Conservation (phyloP, 495 filamentous ascomycete genomes). For the Corynascus novoguineensis region DNA sequence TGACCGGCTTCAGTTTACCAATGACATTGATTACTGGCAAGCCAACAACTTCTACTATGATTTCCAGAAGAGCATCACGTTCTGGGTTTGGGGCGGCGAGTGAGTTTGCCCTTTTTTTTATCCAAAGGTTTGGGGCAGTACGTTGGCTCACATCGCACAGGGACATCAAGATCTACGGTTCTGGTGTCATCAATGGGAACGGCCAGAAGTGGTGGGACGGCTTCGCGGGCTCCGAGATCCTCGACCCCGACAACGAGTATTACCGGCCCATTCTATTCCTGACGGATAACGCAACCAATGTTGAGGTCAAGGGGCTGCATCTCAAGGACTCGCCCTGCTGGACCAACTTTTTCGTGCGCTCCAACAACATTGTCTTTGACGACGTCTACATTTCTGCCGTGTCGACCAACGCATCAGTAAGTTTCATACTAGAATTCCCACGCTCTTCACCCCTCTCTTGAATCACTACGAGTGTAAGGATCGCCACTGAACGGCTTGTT, state of each 20-base stretch:
- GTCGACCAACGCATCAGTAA: constrained; percentile 45
- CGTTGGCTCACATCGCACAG: background rate
- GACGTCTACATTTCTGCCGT: constrained; percentile 50
- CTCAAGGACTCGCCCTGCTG: constrained; percentile 55
- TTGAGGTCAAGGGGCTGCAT: constrained; percentile 51
- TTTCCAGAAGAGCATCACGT: constrained; percentile 57
- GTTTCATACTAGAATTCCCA: background rate
- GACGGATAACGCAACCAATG: constrained; percentile 51
- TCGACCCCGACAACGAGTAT: constrained; percentile 49
- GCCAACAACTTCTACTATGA: constrained; percentile 50
- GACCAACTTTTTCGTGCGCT: constrained; percentile 52
- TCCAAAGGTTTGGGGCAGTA: background rate
- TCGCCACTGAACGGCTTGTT: no score
- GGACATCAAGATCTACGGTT: constrained; percentile 52
- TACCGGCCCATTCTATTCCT: constrained; percentile 53
- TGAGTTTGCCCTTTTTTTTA: background rate
- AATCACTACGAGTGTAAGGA: background rate
- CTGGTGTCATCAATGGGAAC: constrained; percentile 51
- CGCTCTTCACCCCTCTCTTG: background rate
- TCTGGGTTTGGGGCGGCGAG: constrained; percentile 56
- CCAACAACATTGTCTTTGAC: constrained; percentile 48
- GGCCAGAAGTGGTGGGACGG: constrained; percentile 41
- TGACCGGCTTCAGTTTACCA: constrained; percentile 41
- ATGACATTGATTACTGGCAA: constrained; percentile 56
- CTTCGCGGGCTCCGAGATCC: constrained; percentile 29